A percentile compares a stretch with the other conserved stretches of the same genome.
Conservation (phyloP, 2,329 filamentous ascomycete genomes). For the Pochonia chlamydosporia region DNA sequence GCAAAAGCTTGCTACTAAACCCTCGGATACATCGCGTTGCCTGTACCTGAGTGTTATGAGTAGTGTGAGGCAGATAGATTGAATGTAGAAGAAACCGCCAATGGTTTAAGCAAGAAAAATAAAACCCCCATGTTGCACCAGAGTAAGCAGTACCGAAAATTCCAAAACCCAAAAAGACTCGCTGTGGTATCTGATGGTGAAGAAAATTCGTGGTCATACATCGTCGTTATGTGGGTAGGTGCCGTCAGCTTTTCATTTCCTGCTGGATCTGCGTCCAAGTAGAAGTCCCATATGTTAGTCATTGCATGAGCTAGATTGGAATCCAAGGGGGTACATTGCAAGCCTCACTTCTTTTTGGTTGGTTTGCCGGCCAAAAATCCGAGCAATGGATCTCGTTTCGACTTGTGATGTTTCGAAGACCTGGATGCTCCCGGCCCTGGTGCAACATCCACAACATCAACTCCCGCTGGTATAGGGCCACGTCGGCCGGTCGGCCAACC, state of each 20-base stretch:
- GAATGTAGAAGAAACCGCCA: slow-evolving; percentile 2
- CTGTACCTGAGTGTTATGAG: neutral
- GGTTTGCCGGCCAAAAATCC: slow-evolving; percentile 15
- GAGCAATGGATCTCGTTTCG: slow-evolving; percentile 13
- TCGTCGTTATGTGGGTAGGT: slow-evolving; percentile 3
- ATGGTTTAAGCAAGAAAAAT: slow-evolving; percentile 1
- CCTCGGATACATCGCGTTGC: neutral
- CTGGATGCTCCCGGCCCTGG: slow-evolving; percentile 9
- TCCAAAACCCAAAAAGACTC: slow-evolving; percentile 6
- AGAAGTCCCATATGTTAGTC: neutral
- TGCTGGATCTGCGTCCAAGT: slow-evolving; percentile 9
- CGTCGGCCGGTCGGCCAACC: slow-evolving; percentile 10
- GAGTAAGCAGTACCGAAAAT: neutral
- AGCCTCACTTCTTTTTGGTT: slow-evolving; percentile 17
- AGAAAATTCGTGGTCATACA: slow-evolving; percentile 8
- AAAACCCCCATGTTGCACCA: neutral
- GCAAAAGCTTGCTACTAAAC: neutral
- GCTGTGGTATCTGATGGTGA: slow-evolving; percentile 11
- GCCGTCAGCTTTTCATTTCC: slow-evolving; percentile 9
- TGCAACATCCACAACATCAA: slow-evolving; percentile 13
- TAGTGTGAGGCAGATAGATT: slow-evolving; percentile 3
- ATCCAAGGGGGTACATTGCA: neutral
- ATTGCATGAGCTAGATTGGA: neutral
- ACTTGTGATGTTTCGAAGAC: slow-evolving; percentile 10
- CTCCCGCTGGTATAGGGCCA: neutral